Evolutionary conservation across 352 stramenopile genomes (phyloP).

Genomic region (Globisporangium solare): DNA sequence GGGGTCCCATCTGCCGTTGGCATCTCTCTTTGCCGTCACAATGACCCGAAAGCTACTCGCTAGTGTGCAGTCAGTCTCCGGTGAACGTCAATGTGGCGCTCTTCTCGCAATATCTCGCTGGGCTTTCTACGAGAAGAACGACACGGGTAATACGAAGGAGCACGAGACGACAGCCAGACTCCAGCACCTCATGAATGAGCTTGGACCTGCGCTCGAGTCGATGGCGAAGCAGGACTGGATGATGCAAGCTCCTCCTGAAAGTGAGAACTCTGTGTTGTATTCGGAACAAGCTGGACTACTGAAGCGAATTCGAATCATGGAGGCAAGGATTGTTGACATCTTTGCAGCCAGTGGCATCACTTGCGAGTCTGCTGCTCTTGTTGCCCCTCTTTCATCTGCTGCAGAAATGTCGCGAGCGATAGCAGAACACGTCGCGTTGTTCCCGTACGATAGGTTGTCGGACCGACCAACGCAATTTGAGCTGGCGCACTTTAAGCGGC

Average conservation of each 20-base stretch:
- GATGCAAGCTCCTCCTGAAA: neutral
- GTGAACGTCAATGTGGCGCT: slow-evolving; percentile 55
- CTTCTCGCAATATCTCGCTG: slow-evolving; percentile 52
- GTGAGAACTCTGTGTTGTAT: slow-evolving; percentile 25
- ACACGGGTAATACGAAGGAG: neutral
- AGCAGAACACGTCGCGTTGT: slow-evolving; percentile 47
- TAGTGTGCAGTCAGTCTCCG: slow-evolving; percentile 32
- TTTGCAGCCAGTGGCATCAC: slow-evolving; percentile 32
- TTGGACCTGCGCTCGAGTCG: slow-evolving; percentile 22
- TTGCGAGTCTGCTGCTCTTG: neutral
- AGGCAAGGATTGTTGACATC: slow-evolving; percentile 44
- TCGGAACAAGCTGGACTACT: slow-evolving; percentile 45
- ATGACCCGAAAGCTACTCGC: slow-evolving; percentile 21
- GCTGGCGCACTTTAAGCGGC: slow-evolving; percentile 67
- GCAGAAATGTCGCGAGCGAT: slow-evolving; percentile 53
- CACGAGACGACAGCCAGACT: slow-evolving; percentile 5
- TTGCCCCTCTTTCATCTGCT: slow-evolving; percentile 16
- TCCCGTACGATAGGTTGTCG: slow-evolving; percentile 47
- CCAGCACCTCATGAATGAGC: slow-evolving; percentile 17
- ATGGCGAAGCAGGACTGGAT: slow-evolving; percentile 51
- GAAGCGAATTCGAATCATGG: slow-evolving; percentile 49
- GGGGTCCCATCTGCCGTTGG: slow-evolving; percentile 24
- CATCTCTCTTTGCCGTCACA: slow-evolving; percentile 11
- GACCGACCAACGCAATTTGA: slow-evolving; percentile 38
- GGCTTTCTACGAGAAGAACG: slow-evolving; percentile 33